Evolutionary conservation across 805 yeast genomes (phyloP), one percentile per base, ranked within the genome.

Genomic region (Blastobotrys mokoenaii): DNA sequence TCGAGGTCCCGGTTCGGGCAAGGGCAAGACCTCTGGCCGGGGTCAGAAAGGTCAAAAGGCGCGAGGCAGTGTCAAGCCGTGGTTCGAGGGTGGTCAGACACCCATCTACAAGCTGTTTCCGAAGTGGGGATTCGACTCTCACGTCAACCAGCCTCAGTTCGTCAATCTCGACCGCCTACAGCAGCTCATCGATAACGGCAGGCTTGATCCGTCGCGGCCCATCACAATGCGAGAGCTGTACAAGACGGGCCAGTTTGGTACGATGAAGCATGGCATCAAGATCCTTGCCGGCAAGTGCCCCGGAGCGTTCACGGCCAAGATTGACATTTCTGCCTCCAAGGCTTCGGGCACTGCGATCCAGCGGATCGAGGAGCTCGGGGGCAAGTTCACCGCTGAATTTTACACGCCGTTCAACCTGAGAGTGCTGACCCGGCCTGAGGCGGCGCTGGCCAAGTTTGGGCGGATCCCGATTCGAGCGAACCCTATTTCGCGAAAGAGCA

Each of bases 41-140:
- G 98, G 98, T 72, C 95, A 86, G 60, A 93, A 93, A 69, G 98
- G 98, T 78, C 97, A 90, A 64, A 90, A 90, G 69, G 96, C 97
- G 9, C 79, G 97, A 67, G 84, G 90, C 33, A 77, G 81, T 36
- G 90, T 90, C 27, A 90, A 88, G 46, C 77, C 83, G 48, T 86
- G 95, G 90, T 87, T 90, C 62, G 98, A 93, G 71, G 98, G 98
- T 78, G 97, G 98, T 63, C 98, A 93, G 64, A 93, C 97, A 1
- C 97, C 97, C 20, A 79, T 82, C 60, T 79, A 79, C 64, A 76
- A 84, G 65, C 69, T 84, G 54, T 80, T 86, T 66, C 95, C 97
- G 54, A 90, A 90, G 62, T 50, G 46, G 3, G 97, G 97, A 7
- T 88, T 88, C 69, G 79, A 76, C 56, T 53, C 60, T 22, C 52